Evolutionary conservation across 179 eudicot species (phyloP).

Genomic region (Amaranthus tricolor): DNA sequence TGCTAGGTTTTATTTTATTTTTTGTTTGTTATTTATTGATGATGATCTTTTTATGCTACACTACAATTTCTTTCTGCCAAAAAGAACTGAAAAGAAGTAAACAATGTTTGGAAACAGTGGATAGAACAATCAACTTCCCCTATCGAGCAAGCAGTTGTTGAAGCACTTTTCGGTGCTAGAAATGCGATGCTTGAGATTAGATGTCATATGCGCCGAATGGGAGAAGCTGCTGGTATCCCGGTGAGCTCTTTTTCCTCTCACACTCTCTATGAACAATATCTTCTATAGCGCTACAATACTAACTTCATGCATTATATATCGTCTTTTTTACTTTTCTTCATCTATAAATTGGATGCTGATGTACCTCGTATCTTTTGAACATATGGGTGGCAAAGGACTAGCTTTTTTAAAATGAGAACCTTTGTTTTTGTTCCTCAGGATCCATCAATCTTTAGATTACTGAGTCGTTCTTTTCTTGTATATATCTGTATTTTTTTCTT

Average conservation of each 20-base stretch:
- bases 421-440: background rate
- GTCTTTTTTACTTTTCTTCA: background rate
- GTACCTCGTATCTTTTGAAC: background rate
- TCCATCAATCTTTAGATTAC: background rate
- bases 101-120: constrained; percentile 56
- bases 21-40: background rate
- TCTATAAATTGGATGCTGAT: background rate
- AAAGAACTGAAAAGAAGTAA: background rate
- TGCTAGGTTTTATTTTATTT: too few relatives aligned
- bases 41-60: background rate
- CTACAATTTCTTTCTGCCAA: background rate
- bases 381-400: background rate
- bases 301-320: background rate
- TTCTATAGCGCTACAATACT: background rate
- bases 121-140: constrained; percentile 51
- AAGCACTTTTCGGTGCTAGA: constrained; percentile 70
- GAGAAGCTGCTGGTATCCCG: constrained; percentile 87
- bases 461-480: background rate
- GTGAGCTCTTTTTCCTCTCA: constrained; percentile 42
- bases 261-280: background rate
- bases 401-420: background rate
- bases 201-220: constrained; percentile 82
- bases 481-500: background rate
- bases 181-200: constrained; percentile 82
- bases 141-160: constrained; percentile 56